Conservation (phyloP, 2,329 filamentous ascomycete genomes). For the Pseudodiploospora longispora region DNA sequence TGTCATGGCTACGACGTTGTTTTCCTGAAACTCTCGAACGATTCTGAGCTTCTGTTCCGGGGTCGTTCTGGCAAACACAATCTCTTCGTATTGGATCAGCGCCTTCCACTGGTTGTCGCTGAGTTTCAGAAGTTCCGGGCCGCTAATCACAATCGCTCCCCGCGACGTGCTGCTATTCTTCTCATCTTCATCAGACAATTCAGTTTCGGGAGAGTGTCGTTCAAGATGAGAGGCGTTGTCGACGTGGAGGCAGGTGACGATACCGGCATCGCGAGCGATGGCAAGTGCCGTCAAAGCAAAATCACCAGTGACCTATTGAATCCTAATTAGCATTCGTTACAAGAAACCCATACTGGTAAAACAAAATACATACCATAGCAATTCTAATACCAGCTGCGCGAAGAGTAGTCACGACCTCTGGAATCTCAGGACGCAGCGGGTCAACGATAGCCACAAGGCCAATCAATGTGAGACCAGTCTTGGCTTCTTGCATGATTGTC, state of each 20-base stretch:
- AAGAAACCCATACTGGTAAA: neutral
- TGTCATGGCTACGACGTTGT: constrained; percentile 70
- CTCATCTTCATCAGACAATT: constrained; percentile 13
- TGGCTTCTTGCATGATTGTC: constrained; percentile 46
- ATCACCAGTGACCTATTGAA: constrained; percentile 58
- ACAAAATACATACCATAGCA: constrained; percentile 52
- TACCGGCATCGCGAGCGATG: constrained; percentile 65
- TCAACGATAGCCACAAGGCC: constrained; percentile 74
- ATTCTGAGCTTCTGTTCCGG: constrained; percentile 75
- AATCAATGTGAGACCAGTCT: constrained; percentile 55
- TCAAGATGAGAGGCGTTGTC: constrained; percentile 47
- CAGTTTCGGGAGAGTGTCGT: constrained; percentile 17
- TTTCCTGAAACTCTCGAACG: constrained; percentile 63
- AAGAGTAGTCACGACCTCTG: constrained; percentile 55
- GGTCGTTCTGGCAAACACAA: constrained; percentile 67
- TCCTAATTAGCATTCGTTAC: neutral
- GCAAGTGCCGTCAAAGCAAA: constrained; percentile 67
- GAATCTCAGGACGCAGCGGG: constrained; percentile 66
- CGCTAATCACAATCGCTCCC: constrained; percentile 54
- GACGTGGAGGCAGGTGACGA: constrained; percentile 50
- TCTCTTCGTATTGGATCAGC: constrained; percentile 58
- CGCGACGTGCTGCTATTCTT: constrained; percentile 14
- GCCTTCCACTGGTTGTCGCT: constrained; percentile 62
- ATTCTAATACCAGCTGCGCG: constrained; percentile 65
- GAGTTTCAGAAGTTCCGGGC: constrained; percentile 56